Evolutionary conservation across 768 basidiomycete species (phyloP).

Genomic region (Psilocybe subaeruginosa): DNA sequence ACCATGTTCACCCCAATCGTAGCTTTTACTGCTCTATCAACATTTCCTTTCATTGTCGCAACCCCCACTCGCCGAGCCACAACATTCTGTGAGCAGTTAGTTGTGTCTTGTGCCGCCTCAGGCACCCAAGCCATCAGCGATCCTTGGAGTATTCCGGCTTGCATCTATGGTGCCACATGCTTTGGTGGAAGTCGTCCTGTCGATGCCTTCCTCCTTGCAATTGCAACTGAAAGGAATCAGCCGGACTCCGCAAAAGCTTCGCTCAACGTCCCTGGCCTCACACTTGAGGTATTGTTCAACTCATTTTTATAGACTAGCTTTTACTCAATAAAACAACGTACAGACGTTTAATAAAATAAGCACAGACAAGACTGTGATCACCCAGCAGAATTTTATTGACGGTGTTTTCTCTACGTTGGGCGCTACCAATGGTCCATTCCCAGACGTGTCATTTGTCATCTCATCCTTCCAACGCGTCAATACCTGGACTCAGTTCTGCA

Average conservation of each 20-base stretch:
- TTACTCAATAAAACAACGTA: too few relatives aligned
- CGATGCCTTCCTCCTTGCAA: background rate
- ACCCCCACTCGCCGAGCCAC: background rate
- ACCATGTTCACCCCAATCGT: background rate
- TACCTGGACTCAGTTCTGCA: background rate
- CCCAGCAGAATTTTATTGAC: conserved; percentile 4
- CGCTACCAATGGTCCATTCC: background rate
- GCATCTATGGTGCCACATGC: background rate
- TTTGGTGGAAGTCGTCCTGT: conserved; percentile 1
- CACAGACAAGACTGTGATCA: background rate
- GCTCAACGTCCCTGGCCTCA: background rate
- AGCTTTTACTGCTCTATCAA: background rate
- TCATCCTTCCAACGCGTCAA: background rate
- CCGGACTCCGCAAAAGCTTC: background rate
- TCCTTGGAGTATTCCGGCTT: background rate
- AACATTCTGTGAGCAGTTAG: background rate
- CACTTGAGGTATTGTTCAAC: background rate
- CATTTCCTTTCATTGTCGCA: background rate
- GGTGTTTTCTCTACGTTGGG: background rate
- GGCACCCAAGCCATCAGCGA: background rate
- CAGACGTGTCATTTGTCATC: background rate
- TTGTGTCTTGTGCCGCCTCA: background rate
- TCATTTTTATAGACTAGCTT: too few relatives aligned
- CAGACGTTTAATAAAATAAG: background rate
- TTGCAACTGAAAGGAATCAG: background rate